Evolutionary conservation across 1,139 yeast genomes (phyloP), one percentile per base, ranked within the genome.

Genomic region (Suhomyces yuchorum): DNA sequence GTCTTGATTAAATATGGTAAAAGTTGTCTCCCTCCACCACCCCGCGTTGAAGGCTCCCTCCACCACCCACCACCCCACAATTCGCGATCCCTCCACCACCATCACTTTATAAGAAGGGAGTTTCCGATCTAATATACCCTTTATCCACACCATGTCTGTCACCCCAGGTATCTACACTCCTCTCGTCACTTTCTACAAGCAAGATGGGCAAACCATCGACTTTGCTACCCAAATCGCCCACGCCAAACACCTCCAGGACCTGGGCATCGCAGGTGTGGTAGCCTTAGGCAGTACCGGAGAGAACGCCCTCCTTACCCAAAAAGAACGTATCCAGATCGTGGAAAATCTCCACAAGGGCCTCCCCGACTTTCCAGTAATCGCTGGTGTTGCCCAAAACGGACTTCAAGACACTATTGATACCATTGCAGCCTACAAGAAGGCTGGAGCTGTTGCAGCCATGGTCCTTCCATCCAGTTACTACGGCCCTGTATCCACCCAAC

Each of bases 381-480:
- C 74, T 8, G 82, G 82, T 34, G 70, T 72, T 26, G 78, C 75
- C 26, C 75, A 73, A 48, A 63, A 71, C 53, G 63, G 70, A 44
- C 60, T 75, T 37, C 63, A 67, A 40, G 80, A 75, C 50, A 64
- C 79, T 18, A 49, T 73, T 43, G 70, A 63, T 17, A 77, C 71
- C 56, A 66, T 71, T 40, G 56, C 58, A 34, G 59, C 61, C 15
- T 70, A 69, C 50, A 68, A 68, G 51, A 59, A 62, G 44, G 69
- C 71, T 33, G 82, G 82, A 37, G 81, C 80, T 20, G 60, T 62
- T 44, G 70, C 62, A 50, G 79, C 73, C 37, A 68, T 78, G 57
- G 75, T 73, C 7, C 67, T 78, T 42, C 68, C 77, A 9, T 76
- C 80, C 22, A 70, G 74, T 51, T 78, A 75, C 61, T 78, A 74